Conservation (phyloP, 148 eudicot species). For the Arbutus unedo region DNA sequence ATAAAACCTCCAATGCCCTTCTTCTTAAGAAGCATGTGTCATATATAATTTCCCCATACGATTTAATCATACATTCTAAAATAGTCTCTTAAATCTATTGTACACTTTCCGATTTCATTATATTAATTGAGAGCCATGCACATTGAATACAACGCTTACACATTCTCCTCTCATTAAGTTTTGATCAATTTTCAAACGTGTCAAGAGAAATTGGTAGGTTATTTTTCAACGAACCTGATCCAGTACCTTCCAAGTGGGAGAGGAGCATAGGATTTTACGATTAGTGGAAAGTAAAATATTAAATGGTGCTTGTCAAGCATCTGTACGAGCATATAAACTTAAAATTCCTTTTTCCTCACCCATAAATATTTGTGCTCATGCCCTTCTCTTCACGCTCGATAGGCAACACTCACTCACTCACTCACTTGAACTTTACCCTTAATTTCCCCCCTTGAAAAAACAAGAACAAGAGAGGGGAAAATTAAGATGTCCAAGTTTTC, state of each 20-base stretch:
- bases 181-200: background rate
- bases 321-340: constrained; percentile 27
- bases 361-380: constrained; percentile 41
- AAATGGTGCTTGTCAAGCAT: constrained; percentile 67
- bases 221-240: constrained; percentile 39
- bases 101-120: background rate
- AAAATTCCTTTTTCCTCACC: constrained; percentile 23
- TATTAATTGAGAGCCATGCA: background rate
- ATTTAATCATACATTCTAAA: no score
- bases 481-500: constrained; percentile 66
- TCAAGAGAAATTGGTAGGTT: constrained; percentile 9
- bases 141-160: background rate
- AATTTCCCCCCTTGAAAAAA: background rate
- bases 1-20: background rate
- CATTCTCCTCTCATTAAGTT: background rate
- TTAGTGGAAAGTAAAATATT: constrained; percentile 43
- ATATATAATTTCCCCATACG: no score
- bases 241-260: constrained; percentile 43
- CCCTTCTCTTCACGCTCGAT: constrained; percentile 43
- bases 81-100: background rate
- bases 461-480: background rate
- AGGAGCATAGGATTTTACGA: constrained; percentile 32
- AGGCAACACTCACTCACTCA: constrained; percentile 12
- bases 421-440: background rate
- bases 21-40: background rate